Evolutionary conservation across 306 rosid species (phyloP).

Genomic region (Inga oerstediana): DNA sequence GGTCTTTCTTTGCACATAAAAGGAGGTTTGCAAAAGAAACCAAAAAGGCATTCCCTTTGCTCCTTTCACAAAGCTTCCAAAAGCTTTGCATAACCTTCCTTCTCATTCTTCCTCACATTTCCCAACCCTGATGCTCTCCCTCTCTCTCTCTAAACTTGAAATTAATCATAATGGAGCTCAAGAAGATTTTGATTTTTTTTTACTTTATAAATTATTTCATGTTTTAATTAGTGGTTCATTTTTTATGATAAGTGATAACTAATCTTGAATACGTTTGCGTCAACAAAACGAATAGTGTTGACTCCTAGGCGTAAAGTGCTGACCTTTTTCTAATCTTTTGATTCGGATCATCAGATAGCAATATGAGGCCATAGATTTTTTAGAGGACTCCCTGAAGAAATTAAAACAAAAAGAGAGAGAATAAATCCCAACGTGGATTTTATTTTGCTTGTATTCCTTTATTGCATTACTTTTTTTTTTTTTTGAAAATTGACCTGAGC

Average conservation of each 20-base stretch:
- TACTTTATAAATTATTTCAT: background rate
- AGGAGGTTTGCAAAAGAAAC: background rate
- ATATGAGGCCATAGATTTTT: background rate
- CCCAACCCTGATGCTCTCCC: conserved; percentile 33
- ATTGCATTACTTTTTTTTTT: background rate
- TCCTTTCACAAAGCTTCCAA: conserved; percentile 34
- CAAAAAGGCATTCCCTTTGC: conserved; percentile 28
- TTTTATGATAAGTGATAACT: background rate
- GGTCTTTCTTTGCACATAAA: background rate
- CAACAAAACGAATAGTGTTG: too few species aligned
- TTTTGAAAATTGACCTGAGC: background rate
- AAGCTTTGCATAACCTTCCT: conserved; percentile 16
- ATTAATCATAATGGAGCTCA: background rate
- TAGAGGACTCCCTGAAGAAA: background rate
- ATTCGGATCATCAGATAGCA: background rate
- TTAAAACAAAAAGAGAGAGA: too few species aligned
- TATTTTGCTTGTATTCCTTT: background rate
- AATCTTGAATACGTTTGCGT: background rate
- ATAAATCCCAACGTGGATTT: background rate
- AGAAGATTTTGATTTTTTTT: background rate
- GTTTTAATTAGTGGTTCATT: too few species aligned
- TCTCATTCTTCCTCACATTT: conserved; percentile 36
- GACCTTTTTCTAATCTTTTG: background rate
- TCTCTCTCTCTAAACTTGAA: conserved; percentile 5
- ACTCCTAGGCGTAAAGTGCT: background rate